Base-by-base conservation (phyloP, 257 asterid species). In the Solanum ossicruentum region DNA sequence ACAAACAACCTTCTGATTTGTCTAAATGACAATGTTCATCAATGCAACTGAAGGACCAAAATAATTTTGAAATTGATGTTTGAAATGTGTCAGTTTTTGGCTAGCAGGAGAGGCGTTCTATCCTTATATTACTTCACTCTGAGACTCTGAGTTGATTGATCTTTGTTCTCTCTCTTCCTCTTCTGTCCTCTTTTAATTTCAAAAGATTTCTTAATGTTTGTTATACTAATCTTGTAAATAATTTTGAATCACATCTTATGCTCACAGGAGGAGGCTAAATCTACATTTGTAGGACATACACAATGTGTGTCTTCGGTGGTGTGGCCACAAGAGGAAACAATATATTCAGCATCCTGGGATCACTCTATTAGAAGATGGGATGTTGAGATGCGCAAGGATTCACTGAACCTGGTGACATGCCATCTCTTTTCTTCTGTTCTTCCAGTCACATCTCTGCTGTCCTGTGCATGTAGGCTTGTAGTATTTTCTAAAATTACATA, bases 291-390 rank as follows among this genome's bases (percentile, higher is more conserved):
- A 72, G 98, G 99, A 52, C 99, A 97, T 90, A 92, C 98, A 66
- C 98, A 97, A 86, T 91, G 94, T 86, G 98, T 95, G 81, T 91
- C 98, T 83, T 89, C 98, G 73, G 95, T 94, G 49, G 91, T 88
- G 86, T 97, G 99, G 99, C 96, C 98, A 20, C 87, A 90, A 83
- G 89, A 55, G 80, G 92, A 82, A 67, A 88, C 94, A 85, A 87
- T 97, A 61, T 95, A 91, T 88, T 97, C 99, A 61, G 94, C 96
- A 65, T 94, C 99, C 80, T 97, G 98, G 98, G 99, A 97, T 90
- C 98, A 95, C 87, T 91, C 98, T 85, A 92, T 95, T 82, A 92
- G 94, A 91, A 93, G 91, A 88, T 97, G 99, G 99, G 98, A 97
- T 88, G 99, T 93, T 87, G 97, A 89, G 91, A 92, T 93, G 6